phyloP scores from a whole-genome alignment of 306 rosid genomes.

The Sophora flavescens region DNA sequence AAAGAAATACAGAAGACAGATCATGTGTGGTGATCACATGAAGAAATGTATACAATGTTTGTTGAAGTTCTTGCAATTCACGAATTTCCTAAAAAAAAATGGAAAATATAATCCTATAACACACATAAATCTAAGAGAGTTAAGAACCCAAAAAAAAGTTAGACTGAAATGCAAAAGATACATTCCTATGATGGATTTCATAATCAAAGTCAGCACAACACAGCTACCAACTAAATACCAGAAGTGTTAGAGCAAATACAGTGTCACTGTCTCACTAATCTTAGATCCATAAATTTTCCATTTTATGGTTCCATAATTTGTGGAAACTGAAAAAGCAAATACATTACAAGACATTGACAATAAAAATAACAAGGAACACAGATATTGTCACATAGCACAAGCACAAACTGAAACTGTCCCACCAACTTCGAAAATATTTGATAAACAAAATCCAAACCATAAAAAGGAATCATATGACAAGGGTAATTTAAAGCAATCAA shows the following conservation, averaged over 20 bases:
- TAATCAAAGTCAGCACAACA: slow-evolving; percentile 26
- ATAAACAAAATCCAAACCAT: slow-evolving; percentile 28
- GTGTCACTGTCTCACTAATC: slow-evolving; percentile 34
- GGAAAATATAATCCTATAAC: slow-evolving; percentile 29
- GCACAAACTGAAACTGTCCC: slow-evolving; percentile 17
- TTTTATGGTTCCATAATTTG: background rate
- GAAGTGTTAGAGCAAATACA: slow-evolving; percentile 35
- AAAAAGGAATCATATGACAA: slow-evolving; percentile 15
- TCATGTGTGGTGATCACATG: slow-evolving; percentile 85
- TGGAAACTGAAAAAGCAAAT: slow-evolving; percentile 14
- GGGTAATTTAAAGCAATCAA: slow-evolving; percentile 21
- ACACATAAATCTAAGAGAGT: background rate
- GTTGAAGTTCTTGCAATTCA: slow-evolving; percentile 96
- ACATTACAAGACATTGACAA: slow-evolving; percentile 20
- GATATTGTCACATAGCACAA: slow-evolving; percentile 27
- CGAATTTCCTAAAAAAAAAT: slow-evolving; percentile 73
- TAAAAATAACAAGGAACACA: slow-evolving; percentile 9
- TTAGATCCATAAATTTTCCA: slow-evolving; percentile 23
- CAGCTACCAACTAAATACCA: slow-evolving; percentile 23
- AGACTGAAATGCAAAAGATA: slow-evolving; percentile 24
- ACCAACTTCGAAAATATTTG: slow-evolving; percentile 24
- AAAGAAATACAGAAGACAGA: slow-evolving; percentile 80
- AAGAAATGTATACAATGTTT: slow-evolving; percentile 83
- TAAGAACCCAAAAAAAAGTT: slow-evolving; percentile 16
- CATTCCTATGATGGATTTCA: slow-evolving; percentile 32